Conservation (phyloP, 2,329 filamentous ascomycete genomes). For the Shiraia bambusicola region DNA sequence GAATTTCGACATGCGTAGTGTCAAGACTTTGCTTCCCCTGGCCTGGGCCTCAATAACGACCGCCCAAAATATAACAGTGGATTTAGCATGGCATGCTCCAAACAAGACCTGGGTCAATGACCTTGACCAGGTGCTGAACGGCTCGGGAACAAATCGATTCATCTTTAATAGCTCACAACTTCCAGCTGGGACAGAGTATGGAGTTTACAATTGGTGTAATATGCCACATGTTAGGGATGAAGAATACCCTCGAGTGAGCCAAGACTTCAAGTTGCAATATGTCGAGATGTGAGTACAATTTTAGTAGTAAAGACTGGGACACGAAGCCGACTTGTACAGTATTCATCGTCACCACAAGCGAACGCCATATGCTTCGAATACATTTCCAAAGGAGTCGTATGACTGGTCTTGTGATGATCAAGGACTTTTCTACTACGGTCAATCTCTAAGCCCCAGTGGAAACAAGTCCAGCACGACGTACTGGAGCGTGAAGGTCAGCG, state of each 20-base stretch:
- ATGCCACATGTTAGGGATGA: conserved; percentile 76
- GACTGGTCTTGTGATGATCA: conserved; percentile 72
- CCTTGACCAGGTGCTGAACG: conserved; percentile 58
- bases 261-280: conserved; percentile 67
- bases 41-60: conserved; percentile 17
- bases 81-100: conserved; percentile 40
- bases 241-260: conserved; percentile 61
- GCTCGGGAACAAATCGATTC: conserved; percentile 69
- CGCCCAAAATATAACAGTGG: conserved; percentile 20
- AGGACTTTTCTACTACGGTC: conserved; percentile 68
- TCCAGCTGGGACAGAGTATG: conserved; percentile 57
- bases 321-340: conserved; percentile 7
- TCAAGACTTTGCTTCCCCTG: conserved; percentile 17
- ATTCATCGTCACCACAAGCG: conserved; percentile 84
- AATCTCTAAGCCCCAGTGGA: conserved; percentile 53
- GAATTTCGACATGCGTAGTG: conserved; percentile 24
- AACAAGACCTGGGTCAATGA: conserved; percentile 58
- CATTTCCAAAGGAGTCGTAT: conserved; percentile 72
- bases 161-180: conserved; percentile 68
- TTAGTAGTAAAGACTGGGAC: neutral
- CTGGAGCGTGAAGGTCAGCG: conserved; percentile 64
- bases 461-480: conserved; percentile 59
- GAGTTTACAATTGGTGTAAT: conserved; percentile 79
- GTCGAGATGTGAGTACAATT: conserved; percentile 65
- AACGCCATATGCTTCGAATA: conserved; percentile 76